Evolutionary conservation across 768 basidiomycete genomes (phyloP).

Genomic region (Sistotremastrum suecicum): DNA sequence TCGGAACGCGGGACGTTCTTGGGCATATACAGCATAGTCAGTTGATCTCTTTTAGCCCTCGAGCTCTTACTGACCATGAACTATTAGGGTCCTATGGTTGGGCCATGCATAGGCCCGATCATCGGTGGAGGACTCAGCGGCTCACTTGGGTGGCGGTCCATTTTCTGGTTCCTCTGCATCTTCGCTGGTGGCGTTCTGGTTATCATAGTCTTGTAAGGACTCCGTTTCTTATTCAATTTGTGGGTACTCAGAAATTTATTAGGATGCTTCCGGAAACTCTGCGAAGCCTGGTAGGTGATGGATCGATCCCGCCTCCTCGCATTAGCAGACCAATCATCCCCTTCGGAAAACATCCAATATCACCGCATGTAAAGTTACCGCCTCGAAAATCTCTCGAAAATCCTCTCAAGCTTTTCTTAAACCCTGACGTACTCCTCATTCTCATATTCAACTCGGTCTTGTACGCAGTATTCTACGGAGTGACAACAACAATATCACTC

Average conservation of each 20-base stretch:
- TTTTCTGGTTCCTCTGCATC: conserved; percentile 52
- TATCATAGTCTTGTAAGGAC: conserved; percentile 30
- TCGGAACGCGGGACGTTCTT: conserved; percentile 64
- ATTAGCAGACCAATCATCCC: conserved; percentile 20
- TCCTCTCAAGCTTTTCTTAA: conserved; percentile 39
- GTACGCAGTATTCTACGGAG: conserved; percentile 44
- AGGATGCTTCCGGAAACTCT: conserved; percentile 34
- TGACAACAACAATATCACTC: conserved; percentile 46
- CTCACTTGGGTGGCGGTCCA: conserved; percentile 48
- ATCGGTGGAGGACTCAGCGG: conserved; percentile 35
- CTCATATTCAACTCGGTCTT: conserved; percentile 37
- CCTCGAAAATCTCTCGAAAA: conserved; percentile 30
- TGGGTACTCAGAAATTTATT: background rate
- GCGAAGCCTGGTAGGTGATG: conserved; percentile 28
- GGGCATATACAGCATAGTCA: conserved; percentile 46
- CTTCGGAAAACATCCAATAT: conserved; percentile 9
- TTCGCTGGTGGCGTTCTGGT: conserved; percentile 30
- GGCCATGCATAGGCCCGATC: conserved; percentile 35
- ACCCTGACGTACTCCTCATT: conserved; percentile 40
- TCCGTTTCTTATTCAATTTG: conserved; percentile 7
- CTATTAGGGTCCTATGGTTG: conserved; percentile 8
- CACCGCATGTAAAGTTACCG: background rate
- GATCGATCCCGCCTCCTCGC: conserved; percentile 20
- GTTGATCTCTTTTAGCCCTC: too few species aligned
- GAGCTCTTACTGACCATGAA: too few species aligned